Conservation (phyloP, 2,329 filamentous ascomycete species). For the Fusarium humuli region DNA sequence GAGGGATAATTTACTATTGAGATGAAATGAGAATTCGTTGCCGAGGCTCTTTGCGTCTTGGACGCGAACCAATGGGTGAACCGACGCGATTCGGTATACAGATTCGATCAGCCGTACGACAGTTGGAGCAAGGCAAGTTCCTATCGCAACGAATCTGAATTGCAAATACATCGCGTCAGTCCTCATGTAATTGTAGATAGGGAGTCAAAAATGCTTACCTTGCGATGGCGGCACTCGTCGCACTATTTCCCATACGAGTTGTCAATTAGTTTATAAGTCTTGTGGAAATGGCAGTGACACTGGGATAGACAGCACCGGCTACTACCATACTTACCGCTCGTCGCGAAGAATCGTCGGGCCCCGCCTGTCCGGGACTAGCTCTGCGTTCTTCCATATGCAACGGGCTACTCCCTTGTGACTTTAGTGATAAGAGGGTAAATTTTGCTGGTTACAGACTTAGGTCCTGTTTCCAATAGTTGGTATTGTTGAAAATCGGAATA, state of each 20-base stretch:
- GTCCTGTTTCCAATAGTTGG: neutral
- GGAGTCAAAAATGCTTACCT: constrained; percentile 50
- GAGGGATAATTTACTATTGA: constrained; percentile 63
- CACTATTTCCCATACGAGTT: constrained; percentile 50
- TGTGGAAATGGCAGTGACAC: neutral
- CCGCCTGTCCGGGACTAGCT: constrained; percentile 43
- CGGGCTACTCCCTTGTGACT: neutral
- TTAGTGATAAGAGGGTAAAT: accelerated
- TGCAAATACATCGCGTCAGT: neutral
- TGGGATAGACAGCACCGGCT: too few relatives aligned
- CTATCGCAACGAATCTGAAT: constrained; percentile 69
- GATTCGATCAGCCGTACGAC: constrained; percentile 62
- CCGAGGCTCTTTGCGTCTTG: constrained; percentile 65
- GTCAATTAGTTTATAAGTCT: constrained; percentile 7
- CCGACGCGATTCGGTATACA: constrained; percentile 52
- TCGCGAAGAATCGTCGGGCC: constrained; percentile 51
- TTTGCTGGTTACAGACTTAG: accelerated
- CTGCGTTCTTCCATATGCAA: neutral
- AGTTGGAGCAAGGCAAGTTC: constrained; percentile 68
- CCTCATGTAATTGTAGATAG: neutral
- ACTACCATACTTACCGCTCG: constrained; percentile 52
- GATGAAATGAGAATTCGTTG: constrained; percentile 70
- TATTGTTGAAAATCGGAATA: neutral
- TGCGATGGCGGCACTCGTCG: constrained; percentile 58
- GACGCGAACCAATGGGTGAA: constrained; percentile 63